A percentile compares a stretch with the other conserved stretches of the same genome.
phyloP scores from a whole-genome alignment of 2,329 filamentous ascomycete genomes.

The Septoria petroselini region DNA sequence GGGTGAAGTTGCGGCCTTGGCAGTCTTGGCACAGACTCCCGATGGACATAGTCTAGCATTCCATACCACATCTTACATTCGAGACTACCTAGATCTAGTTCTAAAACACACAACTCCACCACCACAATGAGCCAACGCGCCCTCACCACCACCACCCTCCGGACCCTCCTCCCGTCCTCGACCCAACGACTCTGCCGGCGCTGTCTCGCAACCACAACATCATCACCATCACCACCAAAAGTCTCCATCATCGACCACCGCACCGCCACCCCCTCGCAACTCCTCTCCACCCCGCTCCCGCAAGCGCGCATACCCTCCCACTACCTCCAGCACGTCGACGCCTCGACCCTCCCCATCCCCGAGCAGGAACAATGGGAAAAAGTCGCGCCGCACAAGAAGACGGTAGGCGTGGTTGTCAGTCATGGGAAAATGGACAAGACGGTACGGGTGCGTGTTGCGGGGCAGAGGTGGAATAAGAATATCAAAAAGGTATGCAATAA shows the following conservation, averaged over 20 bases:
- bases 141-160: constrained; percentile 29
- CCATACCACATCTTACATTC: too few species aligned
- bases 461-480: constrained; percentile 67
- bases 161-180: too few species aligned
- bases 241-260: constrained; percentile 14
- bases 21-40: too few species aligned
- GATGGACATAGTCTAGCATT: too few species aligned
- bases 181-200: constrained; percentile 35
- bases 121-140: constrained; percentile 26
- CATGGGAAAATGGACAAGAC: constrained; percentile 75
- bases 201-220: constrained; percentile 34
- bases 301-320: constrained; percentile 13
- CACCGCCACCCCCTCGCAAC: constrained; percentile 5
- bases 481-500: constrained; percentile 72
- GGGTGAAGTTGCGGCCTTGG: too few species aligned
- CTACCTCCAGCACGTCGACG: constrained; percentile 11
- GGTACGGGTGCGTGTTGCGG: constrained; percentile 71
- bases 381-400: constrained; percentile 28
- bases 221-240: constrained; percentile 24
- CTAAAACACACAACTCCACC: too few species aligned
- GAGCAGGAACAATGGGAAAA: constrained; percentile 31
- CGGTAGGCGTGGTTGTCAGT: constrained; percentile 67
- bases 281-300: constrained; percentile 11
- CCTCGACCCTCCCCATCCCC: constrained; percentile 22
- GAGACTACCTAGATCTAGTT: background rate